Base-by-base conservation (phyloP, 257 asterid species). In the Solanum ossicruentum region DNA sequence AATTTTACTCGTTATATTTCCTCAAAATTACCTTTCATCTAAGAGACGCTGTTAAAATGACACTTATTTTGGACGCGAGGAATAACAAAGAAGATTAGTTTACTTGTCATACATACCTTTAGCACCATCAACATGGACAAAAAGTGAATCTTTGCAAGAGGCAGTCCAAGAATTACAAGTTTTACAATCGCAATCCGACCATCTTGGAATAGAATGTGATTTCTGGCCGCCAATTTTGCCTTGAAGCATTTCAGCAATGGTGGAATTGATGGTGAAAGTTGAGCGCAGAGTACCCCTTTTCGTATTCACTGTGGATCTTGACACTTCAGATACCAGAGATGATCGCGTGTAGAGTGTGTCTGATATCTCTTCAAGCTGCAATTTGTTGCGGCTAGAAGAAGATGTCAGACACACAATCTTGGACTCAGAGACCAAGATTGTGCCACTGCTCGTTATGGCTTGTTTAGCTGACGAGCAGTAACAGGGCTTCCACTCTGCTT, bases 171-270 rank as follows among this genome's bases (percentile, higher is more conserved):
- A 88, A 54, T 90, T 92, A 87, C 99, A 97, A 10, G 93, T 95
- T 15, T 75, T 43, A 88, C 98, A 97, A 79, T 94, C 97, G 71
- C 99, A 97, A 57, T 97, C 99, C 0, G 99, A 95, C 99, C 99
- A 97, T 85, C 99, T 84, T 0, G 96, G 98, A 16, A 84, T 41
- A 0, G 90, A 91, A 12, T 85, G 84, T 0, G 85, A 71, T n/a
- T 85, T 89, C 39, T 83, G 89, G 69, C 91, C 85, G 7, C 94
- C 94, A 18, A 92, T 90, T 84, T 88, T 90, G 3, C 93, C 97
- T 41, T 91, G 97, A 78, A 95, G 84, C 97, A 94, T 97, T 63
- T 92, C 97, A 0, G 94, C 93, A 47, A 95, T 89, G 58, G 95
- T 87, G 18, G 99, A 89, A 47, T 92, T 91, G 0, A 95, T 91